These are phyloP conservation scores for Gamsiella multidivaricata DNA, from an alignment of 192 early-diverging fungal genomes.

Conservation along the genomic window DNA sequence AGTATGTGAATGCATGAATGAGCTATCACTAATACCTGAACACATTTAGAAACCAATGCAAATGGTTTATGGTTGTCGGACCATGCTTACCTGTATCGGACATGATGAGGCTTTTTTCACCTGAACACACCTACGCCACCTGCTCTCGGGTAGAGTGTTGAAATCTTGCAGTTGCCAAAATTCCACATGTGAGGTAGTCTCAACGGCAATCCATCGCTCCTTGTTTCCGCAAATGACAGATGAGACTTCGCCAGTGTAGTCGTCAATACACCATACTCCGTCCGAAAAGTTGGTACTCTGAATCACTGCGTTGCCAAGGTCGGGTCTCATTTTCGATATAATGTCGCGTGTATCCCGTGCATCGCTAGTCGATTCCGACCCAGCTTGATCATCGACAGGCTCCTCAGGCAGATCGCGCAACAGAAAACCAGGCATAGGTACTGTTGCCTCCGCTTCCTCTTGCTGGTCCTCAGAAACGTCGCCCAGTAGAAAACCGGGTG, in stretches of 20 bases:
- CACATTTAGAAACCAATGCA: no score
- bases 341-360: not conserved
- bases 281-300: constrained; percentile 14
- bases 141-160: constrained; percentile 7
- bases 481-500: not conserved
- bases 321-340: not conserved
- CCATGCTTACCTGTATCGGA: constrained; percentile 23
- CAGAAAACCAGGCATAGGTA: constrained; percentile 21
- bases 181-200: constrained; percentile 14
- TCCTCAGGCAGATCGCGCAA: constrained; percentile 8
- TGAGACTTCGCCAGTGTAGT: not conserved
- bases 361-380: not conserved
- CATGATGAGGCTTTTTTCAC: not conserved
- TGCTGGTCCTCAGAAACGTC: constrained; percentile 2
- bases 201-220: constrained; percentile 19
- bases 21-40: not conserved
- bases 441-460: constrained; percentile 7
- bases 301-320: not conserved
- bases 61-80: not conserved
- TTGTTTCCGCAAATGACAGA: constrained; percentile 3
- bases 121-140: constrained; percentile 8
- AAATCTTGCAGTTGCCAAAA: constrained; percentile 12
- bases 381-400: not conserved
- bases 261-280: constrained; percentile 33
- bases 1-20: not conserved